Evolutionary conservation across 1,284 basidiomycete species (phyloP), one percentile per base, ranked within the genome.

Genomic region (Kwoniella shivajii): DNA sequence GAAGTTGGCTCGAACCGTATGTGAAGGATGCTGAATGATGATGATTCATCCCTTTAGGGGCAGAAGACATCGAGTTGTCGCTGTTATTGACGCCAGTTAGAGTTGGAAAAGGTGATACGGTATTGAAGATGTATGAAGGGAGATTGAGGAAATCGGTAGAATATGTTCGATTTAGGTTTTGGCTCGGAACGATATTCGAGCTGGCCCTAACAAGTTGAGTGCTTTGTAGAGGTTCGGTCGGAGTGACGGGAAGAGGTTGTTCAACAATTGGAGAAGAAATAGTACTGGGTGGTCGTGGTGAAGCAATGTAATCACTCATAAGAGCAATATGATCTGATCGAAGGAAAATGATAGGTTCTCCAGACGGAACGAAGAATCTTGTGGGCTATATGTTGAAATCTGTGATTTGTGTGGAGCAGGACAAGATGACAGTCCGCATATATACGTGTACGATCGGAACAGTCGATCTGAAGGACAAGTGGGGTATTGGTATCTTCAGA

Each of bases 1-100:
- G 51, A 27, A 31, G 29, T 7, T 53, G 34, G 33, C 41, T 53
- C 6, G 31, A 30, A 11, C 51, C 51, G 51, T 53, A 53, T 16
- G 51, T 53, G 26, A 37, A 53, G 14, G 51, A 53, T 38, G 51
- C 51, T 24, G 51, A 53, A 36, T 53, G 51, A 30, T 53, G 51
- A 29, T 53, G 43, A 26, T 36, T 38, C 43, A 31, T 9, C 27
- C 30, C 27, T 43, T 53, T 53, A 29, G 45, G 18, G 16, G 26
- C 50, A 43, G 39, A 51, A 38, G 50, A 43, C 50, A 51, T 51
- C 31, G 38, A 34, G 26, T 24, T 20, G 16, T 29, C n/a, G 20
- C 24, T 37, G 22, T 6, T 10, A 14, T 38, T 5, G 5, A 18
- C 33, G 47, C 41, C 33, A 49, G 47, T 26, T 22, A 37, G 37